Base-by-base conservation (phyloP, 179 eudicot genomes). In the Patellifolia procumbens region DNA sequence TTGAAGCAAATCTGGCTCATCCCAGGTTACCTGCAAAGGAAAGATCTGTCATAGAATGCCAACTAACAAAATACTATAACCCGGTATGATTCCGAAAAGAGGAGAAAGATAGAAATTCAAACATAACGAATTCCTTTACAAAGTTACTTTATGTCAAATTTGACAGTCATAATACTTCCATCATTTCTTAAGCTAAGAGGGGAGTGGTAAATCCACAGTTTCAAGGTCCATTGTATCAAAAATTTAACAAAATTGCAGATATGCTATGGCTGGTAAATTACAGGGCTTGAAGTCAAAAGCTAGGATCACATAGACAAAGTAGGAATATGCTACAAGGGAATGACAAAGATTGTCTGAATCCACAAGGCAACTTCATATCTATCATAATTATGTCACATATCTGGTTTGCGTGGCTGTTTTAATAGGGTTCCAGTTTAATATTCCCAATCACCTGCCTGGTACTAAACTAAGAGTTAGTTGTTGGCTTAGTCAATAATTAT, bases 1-100 rank as follows among this genome's bases (percentile, higher is more conserved):
- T 56, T 93, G 97, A 22, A 91, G 98, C 77, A 95, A 83, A 84
- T 93, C 95, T 17, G 99, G 99, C 74, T 93, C 99, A 70, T 93
- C 99, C 98, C 98, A 95, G 19, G 90, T 84, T 22, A 95, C 99
- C 98, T 95, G 87, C 74, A 85, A 46, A 70, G 8, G 64, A 51
- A 29, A 70, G 52, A 59, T 48, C 35, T 59, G 61, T 28, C 61
- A 55, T 37, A 53, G 24, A 53, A 8, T 2, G 2, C 26, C 22
- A 26, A 10, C 26, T 2, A 68, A 43, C 55, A 66, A 15, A 45
- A 45, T 12, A 6, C 35, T 26, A 13, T 16, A 42, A 42, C 31
- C 70, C 43, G 20, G 43, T 24, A 11, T 7, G 58, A 69, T 17
- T 69, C 6, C 4, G 34, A 35, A 42, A 16, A 35, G n/a, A n/a